These are phyloP conservation scores for Zymoseptoria crescenta DNA, from an alignment of 2,329 filamentous ascomycete genomes.

Conservation along the genomic window DNA sequence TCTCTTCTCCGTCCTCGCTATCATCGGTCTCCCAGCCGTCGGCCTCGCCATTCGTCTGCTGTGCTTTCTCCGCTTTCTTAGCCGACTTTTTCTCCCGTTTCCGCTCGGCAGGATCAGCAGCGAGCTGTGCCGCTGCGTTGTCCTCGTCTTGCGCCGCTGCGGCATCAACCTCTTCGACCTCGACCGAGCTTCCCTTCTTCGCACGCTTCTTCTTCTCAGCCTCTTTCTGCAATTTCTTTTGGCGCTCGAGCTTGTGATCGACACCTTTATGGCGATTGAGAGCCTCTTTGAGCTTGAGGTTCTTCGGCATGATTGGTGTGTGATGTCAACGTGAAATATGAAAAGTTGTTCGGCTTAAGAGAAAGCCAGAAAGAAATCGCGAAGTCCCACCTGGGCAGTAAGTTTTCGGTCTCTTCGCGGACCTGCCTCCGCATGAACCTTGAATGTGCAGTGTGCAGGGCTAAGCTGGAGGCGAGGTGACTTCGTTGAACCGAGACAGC, in stretches of 20 bases:
- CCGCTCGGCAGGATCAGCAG: constrained; percentile 11
- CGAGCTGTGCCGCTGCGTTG: constrained; percentile 14
- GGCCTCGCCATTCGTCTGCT: constrained; percentile 20
- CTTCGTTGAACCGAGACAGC: neutral
- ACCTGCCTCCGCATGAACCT: neutral
- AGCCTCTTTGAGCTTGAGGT: constrained; percentile 48
- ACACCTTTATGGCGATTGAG: constrained; percentile 52
- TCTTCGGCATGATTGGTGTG: neutral
- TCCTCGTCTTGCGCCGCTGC: constrained; percentile 22
- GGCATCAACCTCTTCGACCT: constrained; percentile 22
- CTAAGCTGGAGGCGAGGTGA: neutral
- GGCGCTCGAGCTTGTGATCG: constrained; percentile 66
- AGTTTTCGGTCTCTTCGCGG: constrained; percentile 1
- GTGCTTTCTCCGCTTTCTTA: constrained; percentile 27
- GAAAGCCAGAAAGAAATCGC: neutral
- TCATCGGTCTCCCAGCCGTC: constrained; percentile 27
- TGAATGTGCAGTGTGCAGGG: neutral
- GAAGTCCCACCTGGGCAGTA: constrained; percentile 1
- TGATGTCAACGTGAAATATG: neutral
- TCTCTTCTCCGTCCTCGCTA: constrained; percentile 24
- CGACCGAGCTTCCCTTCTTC: constrained; percentile 24
- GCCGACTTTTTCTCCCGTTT: constrained; percentile 17
- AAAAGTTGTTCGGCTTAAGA: neutral
- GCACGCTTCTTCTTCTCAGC: constrained; percentile 42
- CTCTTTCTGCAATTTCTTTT: constrained; percentile 45